These are phyloP conservation scores for Pelargonium hybrid DNA, from an alignment of 441 rosid species.

Conservation along the genomic window DNA sequence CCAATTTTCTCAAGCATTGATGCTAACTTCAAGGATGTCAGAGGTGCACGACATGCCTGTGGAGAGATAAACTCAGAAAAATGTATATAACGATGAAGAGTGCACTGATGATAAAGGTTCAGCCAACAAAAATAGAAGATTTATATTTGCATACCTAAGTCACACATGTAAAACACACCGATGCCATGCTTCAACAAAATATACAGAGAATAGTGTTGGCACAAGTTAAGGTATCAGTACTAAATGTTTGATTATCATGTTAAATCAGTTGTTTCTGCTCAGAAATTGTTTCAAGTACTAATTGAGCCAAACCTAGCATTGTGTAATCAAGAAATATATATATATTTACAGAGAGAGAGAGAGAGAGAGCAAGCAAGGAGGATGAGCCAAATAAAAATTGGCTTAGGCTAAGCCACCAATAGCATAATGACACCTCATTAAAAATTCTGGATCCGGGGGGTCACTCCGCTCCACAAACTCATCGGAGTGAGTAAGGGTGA, in stretches of 20 bases:
- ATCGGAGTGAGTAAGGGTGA: no score
- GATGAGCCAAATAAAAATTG: no score
- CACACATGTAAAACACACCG: neutral
- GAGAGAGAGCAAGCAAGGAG: no score
- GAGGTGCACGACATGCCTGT: conserved; percentile 49
- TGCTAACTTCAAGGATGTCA: conserved; percentile 50
- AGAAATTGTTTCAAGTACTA: neutral
- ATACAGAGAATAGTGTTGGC: neutral
- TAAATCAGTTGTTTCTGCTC: neutral
- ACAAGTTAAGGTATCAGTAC: neutral
- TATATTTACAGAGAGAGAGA: no score
- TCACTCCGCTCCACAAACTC: no score
- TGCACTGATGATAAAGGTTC: neutral
- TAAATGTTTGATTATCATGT: neutral
- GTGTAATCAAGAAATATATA: neutral
- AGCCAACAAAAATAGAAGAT: neutral
- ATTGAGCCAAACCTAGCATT: neutral
- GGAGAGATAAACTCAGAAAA: conserved; percentile 10
- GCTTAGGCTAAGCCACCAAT: no score
- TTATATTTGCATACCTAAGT: neutral
- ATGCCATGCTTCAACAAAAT: neutral
- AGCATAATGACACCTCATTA: no score
- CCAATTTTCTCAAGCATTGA: conserved; percentile 55
- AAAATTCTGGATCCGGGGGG: neutral
- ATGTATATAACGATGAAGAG: conserved; percentile 4